Evolutionary conservation across 495 filamentous ascomycete species (phyloP), one percentile per base, ranked within the genome.

Genomic region (Aspergillus indologenus): DNA sequence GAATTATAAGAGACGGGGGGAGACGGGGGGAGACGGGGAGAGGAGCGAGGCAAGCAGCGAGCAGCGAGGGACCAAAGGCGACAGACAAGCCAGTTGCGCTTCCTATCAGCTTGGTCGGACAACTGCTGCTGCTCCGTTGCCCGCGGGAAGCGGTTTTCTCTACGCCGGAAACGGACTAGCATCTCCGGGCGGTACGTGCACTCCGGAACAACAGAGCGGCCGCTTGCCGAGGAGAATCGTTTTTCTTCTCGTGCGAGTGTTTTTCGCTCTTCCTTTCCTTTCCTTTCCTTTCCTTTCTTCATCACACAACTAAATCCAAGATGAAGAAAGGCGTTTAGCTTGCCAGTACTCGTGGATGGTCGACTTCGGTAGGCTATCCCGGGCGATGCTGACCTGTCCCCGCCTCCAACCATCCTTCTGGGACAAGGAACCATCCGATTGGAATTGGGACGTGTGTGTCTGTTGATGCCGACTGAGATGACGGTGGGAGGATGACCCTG

Each of bases 231-330:
- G 57, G 62, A 62, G 21, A 31, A 47, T 8, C 22, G 26, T 52
- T 54, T 56, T 60, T 50, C 21, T 56, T 23, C 34, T 18, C 23
- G 19, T 44, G 54, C 54, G 7, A 21, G 51, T 23, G 15, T 9
- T 40, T 40, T 19, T 4, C 23, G 21, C 50, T 11, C 49, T 20
- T 50, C 47, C 1, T 1, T n/a, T 17, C 23, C 24, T 44, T 51
- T 62, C 34, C 21, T 26, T 60, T 57, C 23, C 57, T 53, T 56
- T 63, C 54, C 67, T 69, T 59, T 68, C 61, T 71, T 76, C 68
- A 69, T 77, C 75, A 78, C 77, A 80, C 77, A 80, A 78, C 77
- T 80, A 78, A 79, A 78, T 78, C 77, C 77, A 80, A 80, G 67
- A 80, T 80, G 77, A 80, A 76, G 77, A 80, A 71, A 72, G 68